Base-by-base conservation (phyloP, 2,329 filamentous ascomycete species). In the Diaporthe citrichinensis region DNA sequence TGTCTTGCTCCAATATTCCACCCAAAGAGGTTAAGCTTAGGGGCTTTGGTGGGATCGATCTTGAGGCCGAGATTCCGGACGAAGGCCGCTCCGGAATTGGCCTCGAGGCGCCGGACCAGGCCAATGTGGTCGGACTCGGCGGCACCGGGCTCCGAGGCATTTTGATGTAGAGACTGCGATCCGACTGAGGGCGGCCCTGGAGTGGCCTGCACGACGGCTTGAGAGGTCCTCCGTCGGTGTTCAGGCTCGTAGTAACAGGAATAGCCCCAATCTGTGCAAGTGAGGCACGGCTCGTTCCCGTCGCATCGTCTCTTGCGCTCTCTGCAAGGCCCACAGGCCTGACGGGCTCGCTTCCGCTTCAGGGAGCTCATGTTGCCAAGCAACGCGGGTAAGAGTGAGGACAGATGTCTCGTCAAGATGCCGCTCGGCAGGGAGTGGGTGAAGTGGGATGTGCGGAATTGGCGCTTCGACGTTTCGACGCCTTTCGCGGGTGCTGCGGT, bases 41-140 rank as follows among this genome's bases (percentile, higher is more conserved):
- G 88, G 1, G 88, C 88, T 78, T 86, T 87, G 6, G 86, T 86
- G 0, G 89, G 87, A 78, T 91, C 89, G 28, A 91, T 84, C 58
- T 86, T 85, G 58, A 90, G 83, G 0, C 87, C 90, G 49, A 91
- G 81, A 31, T 86, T 84, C 72, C 89, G 83, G 12, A 90, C 86
- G 79, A 91, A 91, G 0, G 89, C 88, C 0, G 90, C 87, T 0
- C 89, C 89, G 0, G 89, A 91, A 76, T 91, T 91, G 49, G 88
- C 90, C 77, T 91, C 88, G 4, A 90, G 81, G 0, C 88, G 88
- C 7, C 83, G 83, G 58, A 85, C 77, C 36, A 82, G 79, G 5
- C 79, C 80, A 12, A 78, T 79, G 1, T 80, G 79, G 67, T 69
- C 77, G 23, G 74, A 4, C 68, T 53, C 34, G 79, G 78, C 8